phyloP scores from a whole-genome alignment of 768 basidiomycete species.

The Trametes gibbosa region DNA sequence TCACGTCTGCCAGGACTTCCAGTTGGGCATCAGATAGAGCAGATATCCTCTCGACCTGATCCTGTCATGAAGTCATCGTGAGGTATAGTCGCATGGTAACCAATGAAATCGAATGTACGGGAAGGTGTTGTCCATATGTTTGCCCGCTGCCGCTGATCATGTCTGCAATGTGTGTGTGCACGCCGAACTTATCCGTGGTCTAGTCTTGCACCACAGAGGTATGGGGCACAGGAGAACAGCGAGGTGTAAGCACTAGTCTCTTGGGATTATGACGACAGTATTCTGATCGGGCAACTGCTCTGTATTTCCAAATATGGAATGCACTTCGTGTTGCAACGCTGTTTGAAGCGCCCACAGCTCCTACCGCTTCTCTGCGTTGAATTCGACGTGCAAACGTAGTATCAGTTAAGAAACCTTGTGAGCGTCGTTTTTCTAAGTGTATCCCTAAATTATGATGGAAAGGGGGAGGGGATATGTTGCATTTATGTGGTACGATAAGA shows the following conservation, averaged over 20 bases:
- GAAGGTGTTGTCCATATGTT: constrained; percentile 52
- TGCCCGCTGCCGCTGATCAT: constrained; percentile 22
- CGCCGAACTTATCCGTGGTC: background rate
- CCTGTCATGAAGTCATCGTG: constrained; percentile 38
- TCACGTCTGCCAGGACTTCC: constrained; percentile 62
- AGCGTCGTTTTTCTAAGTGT: too few relatives aligned
- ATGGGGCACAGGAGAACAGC: background rate
- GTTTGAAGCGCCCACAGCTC: background rate
- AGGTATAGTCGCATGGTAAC: constrained; percentile 9
- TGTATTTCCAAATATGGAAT: background rate
- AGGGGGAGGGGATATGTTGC: too few relatives aligned
- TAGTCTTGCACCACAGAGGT: background rate
- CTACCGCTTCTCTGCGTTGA: background rate
- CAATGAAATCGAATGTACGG: constrained; percentile 37
- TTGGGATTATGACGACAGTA: background rate
- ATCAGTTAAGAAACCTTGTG: too few relatives aligned
- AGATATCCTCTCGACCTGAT: constrained; percentile 68
- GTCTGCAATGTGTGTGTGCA: background rate
- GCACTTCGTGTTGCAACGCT: background rate
- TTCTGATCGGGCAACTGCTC: constrained; percentile 5
- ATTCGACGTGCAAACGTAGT: too few relatives aligned
- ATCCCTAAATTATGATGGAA: too few relatives aligned
- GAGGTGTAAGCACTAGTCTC: background rate
- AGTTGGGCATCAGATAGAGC: constrained; percentile 60
- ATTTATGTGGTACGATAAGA: background rate